These are phyloP conservation scores for Russula lepida DNA, from an alignment of 768 basidiomycete species.

Conservation along the genomic window DNA sequence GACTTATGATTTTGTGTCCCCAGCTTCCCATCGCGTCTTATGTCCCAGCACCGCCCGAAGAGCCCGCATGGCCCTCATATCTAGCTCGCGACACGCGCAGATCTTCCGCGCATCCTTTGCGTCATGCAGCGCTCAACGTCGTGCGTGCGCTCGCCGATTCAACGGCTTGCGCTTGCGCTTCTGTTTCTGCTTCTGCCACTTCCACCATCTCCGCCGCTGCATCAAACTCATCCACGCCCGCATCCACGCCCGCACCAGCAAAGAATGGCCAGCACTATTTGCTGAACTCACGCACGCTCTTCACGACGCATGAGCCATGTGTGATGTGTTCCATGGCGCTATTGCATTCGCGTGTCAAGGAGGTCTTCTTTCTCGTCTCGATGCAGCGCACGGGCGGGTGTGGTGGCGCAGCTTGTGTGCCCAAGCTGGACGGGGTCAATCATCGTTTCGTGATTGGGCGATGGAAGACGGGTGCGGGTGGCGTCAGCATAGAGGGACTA, in stretches of 20 bases:
- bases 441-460: constrained; percentile 71
- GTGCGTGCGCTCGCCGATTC: constrained; percentile 57
- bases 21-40: constrained; percentile 72
- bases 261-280: constrained; percentile 77
- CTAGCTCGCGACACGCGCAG: constrained; percentile 62
- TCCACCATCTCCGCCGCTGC: not conserved
- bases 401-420: constrained; percentile 66
- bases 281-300: constrained; percentile 73
- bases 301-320: constrained; percentile 94
- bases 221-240: constrained; percentile 17
- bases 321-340: constrained; percentile 98
- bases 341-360: constrained; percentile 87
- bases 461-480: constrained; percentile 41
- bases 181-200: constrained; percentile 16
- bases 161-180: constrained; percentile 17
- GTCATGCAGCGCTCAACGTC: constrained; percentile 76
- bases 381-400: constrained; percentile 82
- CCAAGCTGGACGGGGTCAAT: constrained; percentile 78
- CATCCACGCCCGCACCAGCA: not conserved
- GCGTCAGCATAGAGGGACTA: constrained; percentile 13
- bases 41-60: constrained; percentile 48
- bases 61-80: constrained; percentile 32
- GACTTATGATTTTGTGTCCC: too few relatives aligned
- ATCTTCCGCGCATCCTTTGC: constrained; percentile 65
- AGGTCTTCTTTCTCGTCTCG: constrained; percentile 66